Base-by-base conservation (phyloP, 345 rosid species). In the Erodium maritimum region DNA sequence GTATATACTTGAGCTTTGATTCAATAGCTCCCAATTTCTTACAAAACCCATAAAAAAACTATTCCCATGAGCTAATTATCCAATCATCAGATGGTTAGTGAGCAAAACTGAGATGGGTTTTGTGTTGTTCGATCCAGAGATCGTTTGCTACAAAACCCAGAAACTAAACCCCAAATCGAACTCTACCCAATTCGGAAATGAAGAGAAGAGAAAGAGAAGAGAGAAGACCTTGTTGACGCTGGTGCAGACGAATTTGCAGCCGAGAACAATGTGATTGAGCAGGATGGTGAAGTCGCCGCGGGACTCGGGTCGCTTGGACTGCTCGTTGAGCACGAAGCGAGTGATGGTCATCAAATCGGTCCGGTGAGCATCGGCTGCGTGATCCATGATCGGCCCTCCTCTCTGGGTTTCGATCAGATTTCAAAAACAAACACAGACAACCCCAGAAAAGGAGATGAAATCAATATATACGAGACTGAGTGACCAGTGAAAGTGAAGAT, bases 341-440 rank as follows among this genome's bases (percentile, higher is more conserved):
- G 96, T 93, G 58, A 93, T 89, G 34, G 99, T 93, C 99, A 93
- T 89, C 86, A 93, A 71, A 75, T 93, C 97, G 29, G 99, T 93
- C 65, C 90, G 80, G 76, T 78, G 59, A 0, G 97, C 96, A 53
- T 93, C 95, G 34, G 91, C 82, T 17, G 75, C 83, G 69, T 89
- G 95, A 75, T 89, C 99, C 99, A 93, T 93, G 65, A 60, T 63
- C 14, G 17, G 12, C 14, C 34, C 12, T 42, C 16, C 1, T 12
- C 12, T 14, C 48, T 42, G 14, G 17, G 17, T 42, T 42, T 42
- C 48, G 12, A 42, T 12, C 48, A 14, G 12, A 42, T 42, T 12
- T 14, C 17, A 42, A 1, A 11, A 14, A 42, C 17, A 10, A 10
- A 42, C 48, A 42, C 14, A 42, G 2, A 10, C 14, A 29, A 42